Evolutionary conservation across 2,329 filamentous ascomycete genomes (phyloP).

Genomic region (Tricladium varicosporioides): DNA sequence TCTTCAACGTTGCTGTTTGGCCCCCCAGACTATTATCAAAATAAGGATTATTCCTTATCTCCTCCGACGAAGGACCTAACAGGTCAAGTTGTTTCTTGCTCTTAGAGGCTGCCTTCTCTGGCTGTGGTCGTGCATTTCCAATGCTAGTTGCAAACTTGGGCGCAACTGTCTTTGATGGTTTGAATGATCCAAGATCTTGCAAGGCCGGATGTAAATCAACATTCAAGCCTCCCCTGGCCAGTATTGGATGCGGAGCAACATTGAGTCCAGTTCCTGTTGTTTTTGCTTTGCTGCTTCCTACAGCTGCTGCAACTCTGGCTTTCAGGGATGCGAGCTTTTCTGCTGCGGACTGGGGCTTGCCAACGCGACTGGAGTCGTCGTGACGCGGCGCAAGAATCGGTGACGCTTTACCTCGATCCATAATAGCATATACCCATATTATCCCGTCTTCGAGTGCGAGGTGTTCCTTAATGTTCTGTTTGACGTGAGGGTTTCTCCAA

Average conservation of each 20-base stretch:
- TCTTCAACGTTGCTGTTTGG: slow-evolving; percentile 56
- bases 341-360: slow-evolving; percentile 56
- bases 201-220: slow-evolving; percentile 62
- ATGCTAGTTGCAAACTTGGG: slow-evolving; percentile 39
- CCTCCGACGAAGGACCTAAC: slow-evolving; percentile 55
- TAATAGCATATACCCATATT: slow-evolving; percentile 29
- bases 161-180: slow-evolving; percentile 38
- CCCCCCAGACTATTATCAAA: slow-evolving; percentile 68
- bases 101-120: slow-evolving; percentile 41
- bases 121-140: slow-evolving; percentile 39
- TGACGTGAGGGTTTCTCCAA: too few relatives aligned
- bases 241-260: slow-evolving; percentile 38
- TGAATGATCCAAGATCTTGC: slow-evolving; percentile 51
- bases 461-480: too few relatives aligned
- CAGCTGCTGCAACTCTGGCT: slow-evolving; percentile 75
- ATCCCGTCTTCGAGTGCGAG: too few relatives aligned
- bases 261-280: slow-evolving; percentile 35
- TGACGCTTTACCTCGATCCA: slow-evolving; percentile 51
- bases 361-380: slow-evolving; percentile 52
- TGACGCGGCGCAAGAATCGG: slow-evolving; percentile 55
- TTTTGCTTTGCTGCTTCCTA: slow-evolving; percentile 50
- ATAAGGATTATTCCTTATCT: slow-evolving; percentile 73
- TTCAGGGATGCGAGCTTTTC: slow-evolving; percentile 74
- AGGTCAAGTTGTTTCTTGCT: slow-evolving; percentile 52
- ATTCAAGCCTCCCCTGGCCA: slow-evolving; percentile 41